phyloP scores from a whole-genome alignment of 192 early-diverging fungal genomes.

The Dispira simplex region DNA sequence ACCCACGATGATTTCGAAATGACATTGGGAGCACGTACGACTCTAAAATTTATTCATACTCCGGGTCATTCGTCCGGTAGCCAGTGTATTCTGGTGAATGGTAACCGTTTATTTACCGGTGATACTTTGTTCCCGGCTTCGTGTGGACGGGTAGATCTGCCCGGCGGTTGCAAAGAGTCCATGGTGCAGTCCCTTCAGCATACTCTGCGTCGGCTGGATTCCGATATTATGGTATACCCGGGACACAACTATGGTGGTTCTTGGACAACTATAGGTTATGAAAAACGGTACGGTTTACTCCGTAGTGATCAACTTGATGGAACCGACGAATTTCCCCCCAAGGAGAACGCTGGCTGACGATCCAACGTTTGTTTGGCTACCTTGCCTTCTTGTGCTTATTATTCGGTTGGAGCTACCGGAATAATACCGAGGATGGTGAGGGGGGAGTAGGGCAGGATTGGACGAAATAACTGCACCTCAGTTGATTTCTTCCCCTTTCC shows the following conservation, averaged over 20 bases:
- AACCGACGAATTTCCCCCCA: not conserved
- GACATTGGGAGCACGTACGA: slow-evolving; percentile 28
- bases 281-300: slow-evolving; percentile 20
- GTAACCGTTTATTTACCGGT: slow-evolving; percentile 57
- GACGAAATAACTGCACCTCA: too few relatives aligned
- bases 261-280: slow-evolving; percentile 64
- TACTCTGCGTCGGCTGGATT: slow-evolving; percentile 36
- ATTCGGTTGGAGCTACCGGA: too few relatives aligned
- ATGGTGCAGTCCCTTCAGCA: slow-evolving; percentile 60
- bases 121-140: slow-evolving; percentile 71
- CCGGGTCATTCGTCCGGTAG: slow-evolving; percentile 86
- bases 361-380: too few relatives aligned
- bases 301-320: not conserved
- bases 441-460: too few relatives aligned
- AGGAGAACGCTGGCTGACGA: too few relatives aligned
- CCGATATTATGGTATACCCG: slow-evolving; percentile 65
- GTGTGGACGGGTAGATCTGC: slow-evolving; percentile 72
- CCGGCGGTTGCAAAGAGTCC: slow-evolving; percentile 43
- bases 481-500: too few relatives aligned
- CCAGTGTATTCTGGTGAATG: slow-evolving; percentile 69
- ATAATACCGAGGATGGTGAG: too few relatives aligned
- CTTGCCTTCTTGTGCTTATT: too few relatives aligned
- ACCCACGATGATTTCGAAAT: slow-evolving; percentile 43
- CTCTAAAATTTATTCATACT: slow-evolving; percentile 69
- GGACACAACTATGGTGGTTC: slow-evolving; percentile 80